A percentile compares a stretch with the other conserved stretches of the same genome.
Conservation (phyloP, 768 basidiomycete genomes). For the Pulveroboletus sp. region DNA sequence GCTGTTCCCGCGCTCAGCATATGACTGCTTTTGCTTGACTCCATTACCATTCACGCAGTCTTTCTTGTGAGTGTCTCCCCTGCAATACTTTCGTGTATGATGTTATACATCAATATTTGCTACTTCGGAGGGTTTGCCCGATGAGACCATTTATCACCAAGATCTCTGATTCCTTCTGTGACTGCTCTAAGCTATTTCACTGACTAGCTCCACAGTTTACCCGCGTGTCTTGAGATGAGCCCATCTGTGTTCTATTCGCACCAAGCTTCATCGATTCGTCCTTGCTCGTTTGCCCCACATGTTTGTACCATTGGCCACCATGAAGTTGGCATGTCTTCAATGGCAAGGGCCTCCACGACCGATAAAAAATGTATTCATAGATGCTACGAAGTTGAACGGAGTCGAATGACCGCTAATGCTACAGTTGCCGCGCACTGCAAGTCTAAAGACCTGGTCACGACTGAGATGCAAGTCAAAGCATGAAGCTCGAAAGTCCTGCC, state of each 20-base stretch:
- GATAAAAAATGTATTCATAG: too few relatives aligned
- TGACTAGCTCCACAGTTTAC: constrained; percentile 2
- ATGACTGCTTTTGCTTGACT: not conserved
- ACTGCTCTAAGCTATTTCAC: not conserved
- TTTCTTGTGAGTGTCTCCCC: constrained; percentile 16
- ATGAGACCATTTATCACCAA: constrained; percentile 68
- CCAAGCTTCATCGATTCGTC: too few relatives aligned
- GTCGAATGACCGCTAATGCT: too few relatives aligned
- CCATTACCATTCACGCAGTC: not conserved
- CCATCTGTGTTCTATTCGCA: not conserved
- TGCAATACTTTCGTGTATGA: constrained; percentile 25
- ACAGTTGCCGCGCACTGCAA: too few relatives aligned
- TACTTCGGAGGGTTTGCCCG: constrained; percentile 57
- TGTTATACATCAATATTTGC: constrained; percentile 56
- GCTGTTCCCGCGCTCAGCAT: constrained; percentile 13
- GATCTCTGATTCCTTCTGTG: constrained; percentile 50
- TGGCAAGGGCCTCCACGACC: too few relatives aligned
- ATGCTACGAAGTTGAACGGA: too few relatives aligned
- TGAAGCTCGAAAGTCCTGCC: too few relatives aligned
- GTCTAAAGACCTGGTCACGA: too few relatives aligned
- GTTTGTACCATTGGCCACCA: too few relatives aligned
- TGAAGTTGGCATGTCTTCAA: too few relatives aligned
- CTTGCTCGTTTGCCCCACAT: too few relatives aligned
- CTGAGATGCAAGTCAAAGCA: too few relatives aligned
- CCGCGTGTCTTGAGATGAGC: not conserved